Base-by-base conservation (phyloP, 2,329 filamentous ascomycete species). In the Cryphonectria parasitica region DNA sequence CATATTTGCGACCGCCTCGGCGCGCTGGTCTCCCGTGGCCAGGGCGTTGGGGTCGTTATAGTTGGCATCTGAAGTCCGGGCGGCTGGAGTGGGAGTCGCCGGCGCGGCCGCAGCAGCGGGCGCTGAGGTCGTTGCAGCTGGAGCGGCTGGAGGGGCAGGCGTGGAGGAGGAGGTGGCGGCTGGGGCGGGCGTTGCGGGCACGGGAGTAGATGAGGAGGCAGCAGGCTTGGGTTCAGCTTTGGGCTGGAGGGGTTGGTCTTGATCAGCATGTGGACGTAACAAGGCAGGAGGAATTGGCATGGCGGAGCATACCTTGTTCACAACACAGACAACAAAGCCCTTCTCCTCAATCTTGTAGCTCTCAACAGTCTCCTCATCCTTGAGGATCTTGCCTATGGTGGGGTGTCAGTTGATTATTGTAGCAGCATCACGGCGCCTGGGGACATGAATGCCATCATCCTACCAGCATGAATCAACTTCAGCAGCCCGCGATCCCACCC, bases 321-420 rank as follows among this genome's bases (percentile, higher is more conserved):
- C 91, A 90, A 99, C 97, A 85, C 96, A 99, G 72, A 99, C 96
- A 77, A 99, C 94, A 81, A 98, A 99, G 52, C 96, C 96, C 87
- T 98, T 99, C 88, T 98, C 96, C 83, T 99, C 95, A 74, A 99
- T 98, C 83, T 94, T 97, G 86, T 98, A 98, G 56, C 93, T 95
- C 82, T 94, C 94, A 76, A 99, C 92, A 2, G 95, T 97, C 79
- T 98, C 96, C 73, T 94, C 94, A 91, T 99, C 95, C 83, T 98
- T 95, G 75, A 99, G 86, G 77, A 99, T 98, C 86, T 99, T 99
- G 85, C 96, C 95, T 98, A 77, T 69, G 66, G 64, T 60, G n/a
- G 43, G 39, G 60, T 49, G 71, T 82, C 71, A 82, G 76, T 72
- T 72, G 72, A 66, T 25, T 36, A 17, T 41, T 67, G 66, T 54